Base-by-base conservation (phyloP, 345 rosid genomes). In the Balakata baccata region DNA sequence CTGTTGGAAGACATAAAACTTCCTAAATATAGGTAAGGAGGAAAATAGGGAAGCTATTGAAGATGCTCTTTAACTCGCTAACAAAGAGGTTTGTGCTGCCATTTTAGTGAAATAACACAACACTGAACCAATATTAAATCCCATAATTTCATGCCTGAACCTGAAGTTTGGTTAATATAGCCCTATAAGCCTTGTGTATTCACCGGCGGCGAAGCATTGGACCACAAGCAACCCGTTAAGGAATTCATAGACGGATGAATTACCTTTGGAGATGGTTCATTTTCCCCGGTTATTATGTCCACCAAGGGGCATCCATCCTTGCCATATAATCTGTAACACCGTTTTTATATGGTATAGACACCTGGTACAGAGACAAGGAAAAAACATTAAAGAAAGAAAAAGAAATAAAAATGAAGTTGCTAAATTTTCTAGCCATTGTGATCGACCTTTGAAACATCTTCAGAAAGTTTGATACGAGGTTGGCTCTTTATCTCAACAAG, bases 401-500 rank as follows among this genome's bases (percentile, higher is more conserved):
- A 47, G 23, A 49, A 11, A 53, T 41, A 20, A 34, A 41, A 22
- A 43, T 20, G 53, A n/a, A 23, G 66, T 10, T 12, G 39, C 9
- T 11, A 41, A 58, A 78, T 61, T 41, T 75, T 58, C 37, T 72
- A 37, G 46, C 56, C 57, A 5, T 51, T 41, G 3, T 13, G 72
- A 34, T 80, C 58, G 69, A 95, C 99, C 98, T 92, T 95, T 29
- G 99, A 83, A 79, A 95, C 94, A 80, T 95, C 98, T 85, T 95
- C 98, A n/a, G 99, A 95, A 23, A 95, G 97, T 84, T 95, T 95
- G 78, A 95, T 95, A 65, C 97, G 93, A 72, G 98, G 99, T 82
- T 92, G 92, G 71, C 77, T 81, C 56, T 91, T 90, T 71, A 95
- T 92, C 83, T 95, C 99, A 53, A 95, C 99, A 61, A 95, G 97